Evolutionary conservation across 805 yeast species (phyloP), one percentile per base, ranked within the genome.

Genomic region (Candida coquimbonensis): DNA sequence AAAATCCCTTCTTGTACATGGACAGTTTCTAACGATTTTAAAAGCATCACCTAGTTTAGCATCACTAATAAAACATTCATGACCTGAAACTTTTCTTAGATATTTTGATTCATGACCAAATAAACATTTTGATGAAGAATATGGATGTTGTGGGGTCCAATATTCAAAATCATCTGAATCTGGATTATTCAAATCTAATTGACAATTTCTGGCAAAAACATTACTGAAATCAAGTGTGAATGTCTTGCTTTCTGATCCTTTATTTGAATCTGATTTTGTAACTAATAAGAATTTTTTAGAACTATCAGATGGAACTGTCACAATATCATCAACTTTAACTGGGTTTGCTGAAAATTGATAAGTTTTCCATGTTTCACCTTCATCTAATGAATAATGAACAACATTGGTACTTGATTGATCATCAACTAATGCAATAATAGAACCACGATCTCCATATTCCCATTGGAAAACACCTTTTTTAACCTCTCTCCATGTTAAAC

Each of bases 381-480:
- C 84, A 64, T 93, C 93, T 9, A 80, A 57, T 0, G 96, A 86
- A 55, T 80, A 90, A 1, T 65, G 53, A 1, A 91, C 44, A 1
- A 67, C 62, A 49, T 87, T 72, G 0, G 96, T 81, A 11, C 67
- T 66, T 19, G 74, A 78, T 3, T 63, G 67, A 14, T 76, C 77
- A 37, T 79, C 72, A 4, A 83, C 90, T 39, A 90, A 63, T 0
- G 87, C 87, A 44, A 93, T 65, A 36, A 93, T 74, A 0, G 96
- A 81, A 12, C 99, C 99, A 52, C 87, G 86, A 64, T 93, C 99
- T 50, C 98, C 98, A 63, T 72, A 93, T 63, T 90, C 98, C 98
- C 98, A 93, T 78, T 85, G 83, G 56, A 76, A 75, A 1, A 78
- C 74, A 2, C 95, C 93, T 50, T 83, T 78, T 44, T 65, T 72